These are phyloP conservation scores for Penicillium maclennaniae DNA, from an alignment of 495 filamentous ascomycete genomes.

Conservation along the genomic window DNA sequence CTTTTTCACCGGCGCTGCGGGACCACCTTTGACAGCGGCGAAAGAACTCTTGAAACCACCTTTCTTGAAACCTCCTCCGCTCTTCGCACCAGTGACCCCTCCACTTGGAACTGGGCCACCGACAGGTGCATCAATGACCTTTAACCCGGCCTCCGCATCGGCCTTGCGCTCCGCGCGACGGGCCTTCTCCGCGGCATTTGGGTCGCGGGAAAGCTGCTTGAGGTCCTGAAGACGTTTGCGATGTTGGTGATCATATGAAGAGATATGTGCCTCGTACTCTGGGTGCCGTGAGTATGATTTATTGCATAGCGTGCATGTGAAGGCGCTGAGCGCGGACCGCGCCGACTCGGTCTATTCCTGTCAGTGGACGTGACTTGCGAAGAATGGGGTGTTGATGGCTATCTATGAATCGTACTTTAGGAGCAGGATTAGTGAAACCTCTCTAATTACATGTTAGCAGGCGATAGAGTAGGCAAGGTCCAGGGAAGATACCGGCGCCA, in stretches of 20 bases:
- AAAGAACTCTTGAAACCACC: slow-evolving; percentile 63
- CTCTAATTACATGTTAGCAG: slow-evolving; percentile 22
- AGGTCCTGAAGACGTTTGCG: slow-evolving; percentile 62
- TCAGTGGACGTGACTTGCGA: not conserved
- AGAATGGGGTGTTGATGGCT: not conserved
- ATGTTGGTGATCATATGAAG: slow-evolving; percentile 59
- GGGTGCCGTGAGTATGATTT: slow-evolving; percentile 60
- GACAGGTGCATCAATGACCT: slow-evolving; percentile 31
- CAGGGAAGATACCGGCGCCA: slow-evolving; percentile 9
- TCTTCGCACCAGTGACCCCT: slow-evolving; percentile 8
- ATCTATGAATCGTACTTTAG: slow-evolving; percentile 32
- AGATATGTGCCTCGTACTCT: slow-evolving; percentile 60
- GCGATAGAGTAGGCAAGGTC: not conserved
- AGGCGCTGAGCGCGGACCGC: slow-evolving; percentile 79
- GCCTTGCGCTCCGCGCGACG: slow-evolving; percentile 68
- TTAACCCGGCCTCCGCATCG: slow-evolving; percentile 50
- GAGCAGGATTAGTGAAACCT: slow-evolving; percentile 49
- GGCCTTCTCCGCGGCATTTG: slow-evolving; percentile 55
- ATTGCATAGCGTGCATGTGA: slow-evolving; percentile 68
- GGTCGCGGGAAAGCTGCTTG: slow-evolving; percentile 57
- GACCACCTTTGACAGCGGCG: slow-evolving; percentile 41
- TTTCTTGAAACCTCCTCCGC: slow-evolving; percentile 55
- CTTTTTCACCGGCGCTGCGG: slow-evolving; percentile 34
- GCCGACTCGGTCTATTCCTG: slow-evolving; percentile 70
- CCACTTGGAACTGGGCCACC: slow-evolving; percentile 8